phyloP scores from a whole-genome alignment of 2,329 filamentous ascomycete genomes.

The Emericellopsis cladophorae region DNA sequence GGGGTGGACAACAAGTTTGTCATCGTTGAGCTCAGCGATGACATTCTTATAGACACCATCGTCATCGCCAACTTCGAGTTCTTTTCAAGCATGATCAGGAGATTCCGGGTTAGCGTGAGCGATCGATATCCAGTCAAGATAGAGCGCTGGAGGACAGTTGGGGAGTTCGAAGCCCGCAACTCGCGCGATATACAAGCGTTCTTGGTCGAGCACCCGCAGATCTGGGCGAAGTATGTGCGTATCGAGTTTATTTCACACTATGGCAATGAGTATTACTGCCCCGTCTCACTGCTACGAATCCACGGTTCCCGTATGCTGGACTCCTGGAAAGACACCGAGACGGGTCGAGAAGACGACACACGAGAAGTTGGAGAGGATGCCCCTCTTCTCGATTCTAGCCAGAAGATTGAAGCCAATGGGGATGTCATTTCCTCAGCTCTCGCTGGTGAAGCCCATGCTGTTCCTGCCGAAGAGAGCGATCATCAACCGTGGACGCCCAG shows the following conservation, averaged over 20 bases:
- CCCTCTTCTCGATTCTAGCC: background rate
- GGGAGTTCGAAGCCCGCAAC: constrained; percentile 83
- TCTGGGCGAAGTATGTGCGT: constrained; percentile 87
- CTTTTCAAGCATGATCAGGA: constrained; percentile 92
- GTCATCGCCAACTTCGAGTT: constrained; percentile 99
- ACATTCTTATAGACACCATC: constrained; percentile 78
- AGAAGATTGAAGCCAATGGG: background rate
- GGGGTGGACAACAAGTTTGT: constrained; percentile 80
- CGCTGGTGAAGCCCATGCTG: too few species aligned
- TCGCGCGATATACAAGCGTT: constrained; percentile 91
- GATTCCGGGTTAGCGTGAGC: constrained; percentile 82
- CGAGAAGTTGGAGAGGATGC: constrained; percentile 10
- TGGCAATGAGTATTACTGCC: constrained; percentile 94
- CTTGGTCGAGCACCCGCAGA: constrained; percentile 82
- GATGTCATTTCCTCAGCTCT: too few species aligned
- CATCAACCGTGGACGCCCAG: background rate
- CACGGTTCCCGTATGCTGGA: constrained; percentile 96
- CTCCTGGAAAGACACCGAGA: constrained; percentile 75
- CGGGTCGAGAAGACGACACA: constrained; percentile 48
- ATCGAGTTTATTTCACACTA: constrained; percentile 91
- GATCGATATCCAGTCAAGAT: constrained; percentile 88
- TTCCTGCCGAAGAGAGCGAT: background rate
- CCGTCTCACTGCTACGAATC: constrained; percentile 77
- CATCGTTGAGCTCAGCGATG: constrained; percentile 85
- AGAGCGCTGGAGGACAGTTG: constrained; percentile 84